Conservation (phyloP, 805 yeast genomes). For the Yamadazyma takamatsuzukensis region DNA sequence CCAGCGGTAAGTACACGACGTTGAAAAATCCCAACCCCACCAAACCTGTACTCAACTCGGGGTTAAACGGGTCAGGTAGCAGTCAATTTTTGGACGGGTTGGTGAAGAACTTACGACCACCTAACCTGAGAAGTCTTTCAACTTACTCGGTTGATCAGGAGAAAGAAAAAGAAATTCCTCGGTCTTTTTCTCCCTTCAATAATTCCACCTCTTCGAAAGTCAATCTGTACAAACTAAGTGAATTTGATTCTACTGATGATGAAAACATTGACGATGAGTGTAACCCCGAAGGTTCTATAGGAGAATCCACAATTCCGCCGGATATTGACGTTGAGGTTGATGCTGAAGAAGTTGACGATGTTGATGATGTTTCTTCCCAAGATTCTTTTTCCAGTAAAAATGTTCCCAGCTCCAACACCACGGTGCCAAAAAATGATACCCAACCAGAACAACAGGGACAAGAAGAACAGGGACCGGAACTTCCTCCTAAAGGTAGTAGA, state of each 20-base stretch:
- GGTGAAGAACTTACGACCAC: constrained; percentile 10
- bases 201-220: constrained; percentile 5
- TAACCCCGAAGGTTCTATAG: no score
- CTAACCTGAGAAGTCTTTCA: constrained; percentile 11
- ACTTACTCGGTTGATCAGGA: constrained; percentile 8
- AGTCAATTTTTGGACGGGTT: constrained; percentile 8
- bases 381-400: constrained; percentile 9
- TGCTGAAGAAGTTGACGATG: constrained; percentile 1
- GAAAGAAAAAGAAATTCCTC: constrained; percentile 4
- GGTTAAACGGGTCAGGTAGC: constrained; percentile 6
- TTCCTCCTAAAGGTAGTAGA: no score
- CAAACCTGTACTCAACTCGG: constrained; percentile 1
- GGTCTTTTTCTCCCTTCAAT: constrained; percentile 8
- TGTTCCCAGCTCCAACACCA: constrained; percentile 6
- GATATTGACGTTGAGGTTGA: background rate
- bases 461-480: background rate
- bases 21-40: constrained; percentile 3
- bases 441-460: background rate
- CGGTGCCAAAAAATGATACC: constrained; percentile 1
- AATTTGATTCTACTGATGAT: no score
- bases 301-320: no score
- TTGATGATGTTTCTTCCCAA: constrained; percentile 15
- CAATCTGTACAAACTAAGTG: no score
- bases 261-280: no score
- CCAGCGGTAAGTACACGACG: constrained; percentile 1